These are phyloP conservation scores for Xylaria acuta DNA, from an alignment of 495 filamentous ascomycete genomes.

Conservation along the genomic window DNA sequence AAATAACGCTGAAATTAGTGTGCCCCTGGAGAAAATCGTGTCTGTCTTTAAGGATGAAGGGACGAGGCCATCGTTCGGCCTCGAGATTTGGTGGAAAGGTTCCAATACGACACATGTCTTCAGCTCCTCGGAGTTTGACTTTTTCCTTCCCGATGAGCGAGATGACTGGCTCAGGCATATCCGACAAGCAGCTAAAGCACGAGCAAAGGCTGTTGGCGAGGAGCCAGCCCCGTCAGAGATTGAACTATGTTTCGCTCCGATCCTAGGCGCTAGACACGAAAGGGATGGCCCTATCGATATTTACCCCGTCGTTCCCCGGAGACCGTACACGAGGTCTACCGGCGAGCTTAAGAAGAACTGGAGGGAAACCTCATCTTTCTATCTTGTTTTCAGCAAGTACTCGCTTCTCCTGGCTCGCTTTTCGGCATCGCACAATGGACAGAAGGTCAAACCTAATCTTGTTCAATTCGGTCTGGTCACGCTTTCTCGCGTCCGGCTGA, in stretches of 20 bases:
- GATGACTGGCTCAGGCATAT: slow-evolving; percentile 78
- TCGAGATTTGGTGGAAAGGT: slow-evolving; percentile 85
- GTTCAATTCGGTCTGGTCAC: slow-evolving; percentile 69
- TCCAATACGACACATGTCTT: slow-evolving; percentile 63
- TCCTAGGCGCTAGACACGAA: slow-evolving; percentile 67
- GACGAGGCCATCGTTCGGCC: slow-evolving; percentile 75
- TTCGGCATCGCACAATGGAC: slow-evolving; percentile 54
- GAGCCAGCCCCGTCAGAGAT: slow-evolving; percentile 66
- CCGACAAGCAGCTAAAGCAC: slow-evolving; percentile 63
- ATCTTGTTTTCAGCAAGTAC: slow-evolving; percentile 84
- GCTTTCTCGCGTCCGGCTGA: slow-evolving; percentile 68
- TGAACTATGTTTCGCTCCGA: slow-evolving; percentile 67
- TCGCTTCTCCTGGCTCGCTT: slow-evolving; percentile 82
- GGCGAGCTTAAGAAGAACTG: slow-evolving; percentile 60
- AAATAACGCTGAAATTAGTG: slow-evolving; percentile 39
- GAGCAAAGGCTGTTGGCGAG: slow-evolving; percentile 48
- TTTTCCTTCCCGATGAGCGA: slow-evolving; percentile 73
- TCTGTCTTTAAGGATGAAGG: slow-evolving; percentile 82
- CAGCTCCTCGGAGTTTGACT: slow-evolving; percentile 64
- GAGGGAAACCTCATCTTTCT: slow-evolving; percentile 82
- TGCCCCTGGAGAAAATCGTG: slow-evolving; percentile 76
- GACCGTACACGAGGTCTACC: slow-evolving; percentile 53
- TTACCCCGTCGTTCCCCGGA: slow-evolving; percentile 82
- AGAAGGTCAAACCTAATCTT: slow-evolving; percentile 30
- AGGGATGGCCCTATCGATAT: slow-evolving; percentile 74